phyloP scores from a whole-genome alignment of 2,329 filamentous ascomycete species.

The Acrocalymma vagum region DNA sequence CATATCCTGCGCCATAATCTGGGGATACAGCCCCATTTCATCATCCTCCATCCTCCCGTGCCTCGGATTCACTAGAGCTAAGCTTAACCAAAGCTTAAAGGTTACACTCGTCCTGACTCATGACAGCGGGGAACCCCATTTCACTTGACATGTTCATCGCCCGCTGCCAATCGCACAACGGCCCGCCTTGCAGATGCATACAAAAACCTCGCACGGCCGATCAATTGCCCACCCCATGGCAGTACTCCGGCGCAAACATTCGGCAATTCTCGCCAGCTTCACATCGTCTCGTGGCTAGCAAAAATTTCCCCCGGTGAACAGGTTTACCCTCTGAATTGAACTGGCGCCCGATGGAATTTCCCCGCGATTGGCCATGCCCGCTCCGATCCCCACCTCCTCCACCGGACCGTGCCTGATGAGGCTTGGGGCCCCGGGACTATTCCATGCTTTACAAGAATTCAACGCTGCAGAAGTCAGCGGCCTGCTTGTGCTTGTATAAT shows the following conservation, averaged over 20 bases:
- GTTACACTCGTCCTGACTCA: constrained; percentile 8
- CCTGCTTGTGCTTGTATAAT: no score
- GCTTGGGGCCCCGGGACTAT: no score
- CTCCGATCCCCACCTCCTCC: no score
- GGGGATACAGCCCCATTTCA: constrained; percentile 3
- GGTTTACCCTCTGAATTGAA: no score
- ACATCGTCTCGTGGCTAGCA: constrained; percentile 12
- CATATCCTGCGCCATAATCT: constrained; percentile 15
- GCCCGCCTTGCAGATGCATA: background rate
- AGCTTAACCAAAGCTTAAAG: constrained; percentile 2
- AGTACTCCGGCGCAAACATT: no score
- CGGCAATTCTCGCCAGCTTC: no score
- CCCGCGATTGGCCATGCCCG: no score
- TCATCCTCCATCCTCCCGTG: background rate
- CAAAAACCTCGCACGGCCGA: constrained; percentile 9
- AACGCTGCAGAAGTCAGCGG: no score
- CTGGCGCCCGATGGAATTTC: no score
- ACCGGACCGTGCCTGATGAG: no score
- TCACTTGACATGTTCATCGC: constrained; percentile 6
- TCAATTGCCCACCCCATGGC: constrained; percentile 10
- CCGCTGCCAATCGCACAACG: constrained; percentile 8
- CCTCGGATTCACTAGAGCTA: background rate
- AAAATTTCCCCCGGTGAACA: constrained; percentile 16
- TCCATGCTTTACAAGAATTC: no score
- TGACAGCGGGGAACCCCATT: constrained; percentile 5